These are phyloP conservation scores for Penicillium expansum DNA, from an alignment of 2,329 filamentous ascomycete genomes.

Conservation along the genomic window DNA sequence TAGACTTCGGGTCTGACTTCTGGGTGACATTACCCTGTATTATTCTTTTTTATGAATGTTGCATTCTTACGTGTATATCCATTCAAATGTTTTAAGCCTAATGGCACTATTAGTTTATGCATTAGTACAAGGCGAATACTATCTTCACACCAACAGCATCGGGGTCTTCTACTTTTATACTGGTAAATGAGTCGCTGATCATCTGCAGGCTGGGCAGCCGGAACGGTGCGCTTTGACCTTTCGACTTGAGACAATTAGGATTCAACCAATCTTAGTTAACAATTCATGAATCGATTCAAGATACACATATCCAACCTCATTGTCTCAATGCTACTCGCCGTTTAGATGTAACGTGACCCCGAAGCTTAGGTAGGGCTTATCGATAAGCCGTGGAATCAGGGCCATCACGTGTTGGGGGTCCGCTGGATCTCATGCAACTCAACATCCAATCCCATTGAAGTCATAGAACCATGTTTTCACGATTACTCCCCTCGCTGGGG, in stretches of 20 bases:
- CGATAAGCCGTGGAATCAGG: constrained; percentile 12
- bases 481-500: constrained; percentile 26
- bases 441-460: constrained; percentile 16
- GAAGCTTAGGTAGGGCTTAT: constrained; percentile 10
- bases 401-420: constrained; percentile 17
- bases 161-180: background rate
- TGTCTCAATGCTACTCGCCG: background rate
- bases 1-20: background rate
- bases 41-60: background rate
- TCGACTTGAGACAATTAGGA: background rate
- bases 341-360: constrained; percentile 1
- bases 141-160: background rate
- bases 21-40: background rate
- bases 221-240: background rate
- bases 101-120: background rate
- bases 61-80: background rate
- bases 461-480: constrained; percentile 30
- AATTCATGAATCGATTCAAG: background rate
- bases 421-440: constrained; percentile 9
- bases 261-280: no score
- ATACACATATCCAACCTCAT: background rate
- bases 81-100: background rate
- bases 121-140: background rate
- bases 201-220: background rate
- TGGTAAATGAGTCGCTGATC: background rate